phyloP scores from a whole-genome alignment of 495 filamentous ascomycete species.

The Aspergillus olivimuriae region DNA sequence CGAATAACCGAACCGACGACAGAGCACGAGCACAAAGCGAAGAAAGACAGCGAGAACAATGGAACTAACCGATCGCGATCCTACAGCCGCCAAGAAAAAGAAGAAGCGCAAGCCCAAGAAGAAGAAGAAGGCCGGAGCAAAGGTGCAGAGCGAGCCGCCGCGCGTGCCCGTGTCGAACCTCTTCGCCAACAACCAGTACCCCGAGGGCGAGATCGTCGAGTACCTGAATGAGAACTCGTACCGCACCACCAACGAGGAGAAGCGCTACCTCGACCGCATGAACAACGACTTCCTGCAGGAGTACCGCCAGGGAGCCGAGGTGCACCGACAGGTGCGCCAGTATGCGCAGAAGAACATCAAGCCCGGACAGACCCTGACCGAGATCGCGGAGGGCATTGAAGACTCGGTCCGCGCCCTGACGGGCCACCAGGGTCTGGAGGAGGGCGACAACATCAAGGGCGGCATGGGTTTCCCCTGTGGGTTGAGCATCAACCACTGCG shows the following conservation, averaged over 20 bases:
- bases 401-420: slow-evolving; percentile 73
- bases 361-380: slow-evolving; percentile 72
- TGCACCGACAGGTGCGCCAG: slow-evolving; percentile 81
- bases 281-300: slow-evolving; percentile 80
- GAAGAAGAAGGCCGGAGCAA: slow-evolving; percentile 61
- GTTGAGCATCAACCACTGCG: slow-evolving; percentile 79
- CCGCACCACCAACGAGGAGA: slow-evolving; percentile 82
- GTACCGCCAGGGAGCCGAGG: slow-evolving; percentile 81
- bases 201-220: slow-evolving; percentile 75
- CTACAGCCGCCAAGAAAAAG: slow-evolving; percentile 61
- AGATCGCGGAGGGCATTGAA: slow-evolving; percentile 83
- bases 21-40: too few species aligned
- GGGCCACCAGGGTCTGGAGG: slow-evolving; percentile 69
- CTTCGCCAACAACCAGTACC: slow-evolving; percentile 69
- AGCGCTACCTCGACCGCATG: slow-evolving; percentile 76
- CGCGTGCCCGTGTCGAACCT: slow-evolving; percentile 68
- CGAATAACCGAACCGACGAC: too few species aligned
- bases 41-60: too few species aligned
- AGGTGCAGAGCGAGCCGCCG: slow-evolving; percentile 70
- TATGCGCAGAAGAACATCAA: slow-evolving; percentile 76
- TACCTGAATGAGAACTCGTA: slow-evolving; percentile 69
- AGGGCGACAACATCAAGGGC: slow-evolving; percentile 70
- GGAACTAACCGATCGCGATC: slow-evolving; percentile 9
- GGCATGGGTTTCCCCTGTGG: slow-evolving; percentile 90
- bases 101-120: slow-evolving; percentile 74